Evolutionary conservation across 257 asterid genomes (phyloP).

Genomic region (Fraxinus excelsior): DNA sequence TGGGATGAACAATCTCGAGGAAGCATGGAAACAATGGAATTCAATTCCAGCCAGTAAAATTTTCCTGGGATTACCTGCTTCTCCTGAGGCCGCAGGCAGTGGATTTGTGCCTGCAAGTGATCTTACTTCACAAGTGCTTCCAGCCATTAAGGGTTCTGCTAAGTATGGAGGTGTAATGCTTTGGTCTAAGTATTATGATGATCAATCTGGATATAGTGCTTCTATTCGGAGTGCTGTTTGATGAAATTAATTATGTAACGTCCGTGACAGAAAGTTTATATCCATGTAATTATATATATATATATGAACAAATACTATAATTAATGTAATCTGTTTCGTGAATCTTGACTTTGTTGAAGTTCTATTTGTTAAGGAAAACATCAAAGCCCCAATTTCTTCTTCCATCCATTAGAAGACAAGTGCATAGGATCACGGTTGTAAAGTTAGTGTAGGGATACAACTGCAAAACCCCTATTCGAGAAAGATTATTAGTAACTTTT

Average conservation of each 20-base stretch:
- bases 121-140: conserved; percentile 31
- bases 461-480: too few relatives aligned
- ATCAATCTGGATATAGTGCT: conserved; percentile 25
- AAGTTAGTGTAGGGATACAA: too few relatives aligned
- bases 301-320: too few relatives aligned
- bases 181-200: conserved; percentile 33
- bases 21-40: conserved; percentile 33
- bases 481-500: too few relatives aligned
- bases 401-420: too few relatives aligned
- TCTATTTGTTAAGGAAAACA: too few relatives aligned
- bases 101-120: conserved; percentile 31
- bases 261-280: neutral
- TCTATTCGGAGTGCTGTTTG: conserved; percentile 27
- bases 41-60: conserved; percentile 32
- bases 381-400: too few relatives aligned
- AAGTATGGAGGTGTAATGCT: conserved; percentile 42
- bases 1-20: conserved; percentile 16
- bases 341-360: too few relatives aligned
- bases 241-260: neutral
- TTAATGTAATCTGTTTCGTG: neutral
- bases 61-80: conserved; percentile 35
- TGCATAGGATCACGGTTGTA: too few relatives aligned
- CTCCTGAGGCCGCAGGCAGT: conserved; percentile 37
- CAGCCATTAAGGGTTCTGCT: conserved; percentile 27
- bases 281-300: too few relatives aligned